Evolutionary conservation across 257 asterid species (phyloP).

Genomic region (Cordia subcordata): DNA sequence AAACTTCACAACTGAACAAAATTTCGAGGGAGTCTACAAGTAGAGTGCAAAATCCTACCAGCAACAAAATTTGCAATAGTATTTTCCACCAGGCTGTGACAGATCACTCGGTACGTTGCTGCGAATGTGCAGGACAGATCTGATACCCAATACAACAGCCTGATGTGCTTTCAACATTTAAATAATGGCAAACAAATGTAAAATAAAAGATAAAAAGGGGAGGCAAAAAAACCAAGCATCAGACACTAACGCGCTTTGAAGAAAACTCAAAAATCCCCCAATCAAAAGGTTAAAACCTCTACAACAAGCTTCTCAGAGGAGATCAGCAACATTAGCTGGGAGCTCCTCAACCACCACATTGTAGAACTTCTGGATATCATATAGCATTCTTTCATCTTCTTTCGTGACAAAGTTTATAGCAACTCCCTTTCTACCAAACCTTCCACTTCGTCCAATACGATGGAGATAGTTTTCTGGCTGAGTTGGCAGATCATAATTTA

Average conservation of each 20-base stretch:
- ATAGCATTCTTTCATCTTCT: conserved; percentile 67
- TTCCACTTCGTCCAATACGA: conserved; percentile 73
- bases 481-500: conserved; percentile 70
- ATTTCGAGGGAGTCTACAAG: not conserved
- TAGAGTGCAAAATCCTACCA: conserved; percentile 2
- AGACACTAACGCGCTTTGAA: not conserved
- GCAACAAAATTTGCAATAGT: conserved; percentile 12
- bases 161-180: not conserved
- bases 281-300: not conserved
- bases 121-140: not conserved
- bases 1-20: not conserved
- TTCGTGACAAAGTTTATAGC: conserved; percentile 59
- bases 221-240: not conserved
- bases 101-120: too few species aligned
- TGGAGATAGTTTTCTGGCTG: conserved; percentile 82
- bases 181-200: not conserved
- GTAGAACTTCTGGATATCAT: conserved; percentile 72
- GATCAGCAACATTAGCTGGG: conserved; percentile 72
- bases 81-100: not conserved
- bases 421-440: conserved; percentile 78
- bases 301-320: conserved; percentile 31
- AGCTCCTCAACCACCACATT: conserved; percentile 66
- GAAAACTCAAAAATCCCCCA: not conserved
- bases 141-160: not conserved
- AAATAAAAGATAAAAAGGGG: not conserved